phyloP scores from a whole-genome alignment of 164 flowering plant genomes.

The Magnolia kwangsiensis region DNA sequence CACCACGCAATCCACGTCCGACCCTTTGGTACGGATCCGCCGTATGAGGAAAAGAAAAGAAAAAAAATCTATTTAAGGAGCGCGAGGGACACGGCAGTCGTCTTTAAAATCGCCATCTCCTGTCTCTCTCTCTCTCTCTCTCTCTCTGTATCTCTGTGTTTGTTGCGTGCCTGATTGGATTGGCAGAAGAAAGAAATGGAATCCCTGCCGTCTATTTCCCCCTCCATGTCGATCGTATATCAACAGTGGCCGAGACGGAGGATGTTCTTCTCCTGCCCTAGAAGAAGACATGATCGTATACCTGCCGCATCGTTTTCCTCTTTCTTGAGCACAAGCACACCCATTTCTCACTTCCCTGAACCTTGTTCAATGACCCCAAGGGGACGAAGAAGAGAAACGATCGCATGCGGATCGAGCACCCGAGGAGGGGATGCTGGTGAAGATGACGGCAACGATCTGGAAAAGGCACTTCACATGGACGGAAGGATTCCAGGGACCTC shows the following conservation, averaged over 20 bases:
- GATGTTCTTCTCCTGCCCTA: neutral
- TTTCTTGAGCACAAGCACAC: neutral
- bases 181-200: neutral
- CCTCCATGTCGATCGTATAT: neutral
- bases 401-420: neutral
- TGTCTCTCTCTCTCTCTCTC: too few relatives aligned
- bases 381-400: neutral
- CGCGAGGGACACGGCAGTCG: too few relatives aligned
- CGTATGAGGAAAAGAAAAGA: too few relatives aligned
- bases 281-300: neutral
- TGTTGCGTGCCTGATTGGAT: too few relatives aligned
- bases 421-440: constrained; percentile 3
- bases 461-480: constrained; percentile 83
- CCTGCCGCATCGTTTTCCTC: neutral
- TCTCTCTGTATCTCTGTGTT: too few relatives aligned
- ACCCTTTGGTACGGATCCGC: too few relatives aligned
- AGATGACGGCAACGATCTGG: constrained; percentile 53
- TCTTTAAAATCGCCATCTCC: too few relatives aligned
- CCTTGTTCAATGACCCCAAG: neutral
- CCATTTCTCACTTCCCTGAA: neutral
- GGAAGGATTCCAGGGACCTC: constrained; percentile 79
- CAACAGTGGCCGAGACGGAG: neutral
- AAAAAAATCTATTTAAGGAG: too few relatives aligned
- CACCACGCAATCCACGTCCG: too few relatives aligned
- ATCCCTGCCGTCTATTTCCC: neutral